Base-by-base conservation (phyloP, 192 early-diverging fungal genomes). In the Rhizoclosmatium globosum region DNA sequence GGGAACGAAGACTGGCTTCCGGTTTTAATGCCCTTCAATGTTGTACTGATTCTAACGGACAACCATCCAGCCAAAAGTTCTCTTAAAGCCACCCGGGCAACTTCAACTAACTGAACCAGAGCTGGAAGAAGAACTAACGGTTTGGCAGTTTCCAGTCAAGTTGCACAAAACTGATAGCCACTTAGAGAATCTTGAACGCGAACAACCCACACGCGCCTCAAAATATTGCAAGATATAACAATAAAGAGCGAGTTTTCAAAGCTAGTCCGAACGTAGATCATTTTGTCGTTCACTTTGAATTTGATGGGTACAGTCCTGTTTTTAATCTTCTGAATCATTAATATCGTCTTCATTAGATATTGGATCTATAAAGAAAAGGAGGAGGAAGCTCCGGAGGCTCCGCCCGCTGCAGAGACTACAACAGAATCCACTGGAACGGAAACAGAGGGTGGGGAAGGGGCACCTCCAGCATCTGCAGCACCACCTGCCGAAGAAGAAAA, bases 141-240 rank as follows among this genome's bases (percentile, higher is more conserved):
- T 74, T 21, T 23, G 21, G 4, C 9, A 17, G 6, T 64, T 38
- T 7, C 9, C 50, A 53, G 17, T 17, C 50, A 43, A 17, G 41
- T 43, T 41, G 45, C 17, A 13, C 17, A 13, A 3, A 45, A 11
- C 19, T 45, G 15, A n/a, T n/a, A 42, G 38, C 44, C 39, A 17
- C 11, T 9, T 42, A 74, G 72, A 71, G 90, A 23, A 90, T 91
- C 67, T 79, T 91, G 56, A 91, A 91, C 79, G 90, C 90, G 46
- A 91, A 91, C 80, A 91, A 91, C 77, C 90, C 90, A 6, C 83
- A 86, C 60, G 90, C 90, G 4, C 87, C 90, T 23, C 90, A 91
- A 79, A 91, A 91, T 80, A 89, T 90, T 79, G 86, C 90, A 3
- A 67, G 90, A 43, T 91, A 85, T 78, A 89, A 85, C 70, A 60